A percentile compares a stretch with the other conserved stretches of the same genome.
These are phyloP conservation scores for Lodderomyces jiufengensis DNA, from an alignment of 1,139 yeast species.

Conservation along the genomic window DNA sequence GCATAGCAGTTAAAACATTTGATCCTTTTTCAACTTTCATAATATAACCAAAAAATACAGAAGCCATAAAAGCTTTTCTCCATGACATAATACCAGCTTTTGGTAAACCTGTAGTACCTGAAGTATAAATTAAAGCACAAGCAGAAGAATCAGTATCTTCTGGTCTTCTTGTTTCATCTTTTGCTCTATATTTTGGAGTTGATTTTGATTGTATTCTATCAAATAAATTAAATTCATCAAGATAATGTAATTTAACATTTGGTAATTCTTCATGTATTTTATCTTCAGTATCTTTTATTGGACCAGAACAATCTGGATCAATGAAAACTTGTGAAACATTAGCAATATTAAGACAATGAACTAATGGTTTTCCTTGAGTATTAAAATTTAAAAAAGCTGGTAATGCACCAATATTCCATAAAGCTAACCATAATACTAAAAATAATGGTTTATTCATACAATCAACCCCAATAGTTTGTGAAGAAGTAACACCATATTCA, in stretches of 20 bases:
- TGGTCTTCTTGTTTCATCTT: constrained; percentile 54
- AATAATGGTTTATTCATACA: constrained; percentile 84
- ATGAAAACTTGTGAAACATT: constrained; percentile 63
- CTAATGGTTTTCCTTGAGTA: constrained; percentile 66
- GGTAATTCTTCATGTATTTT: constrained; percentile 43
- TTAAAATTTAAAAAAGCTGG: constrained; percentile 89
- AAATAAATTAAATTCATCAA: constrained; percentile 52
- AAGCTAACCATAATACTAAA: constrained; percentile 74
- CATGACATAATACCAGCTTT: constrained; percentile 94
- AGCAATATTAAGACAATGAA: constrained; percentile 76
- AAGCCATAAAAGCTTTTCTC: constrained; percentile 76
- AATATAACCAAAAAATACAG: constrained; percentile 65
- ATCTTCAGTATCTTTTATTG: constrained; percentile 52
- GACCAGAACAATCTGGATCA: constrained; percentile 64
- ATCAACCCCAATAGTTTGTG: constrained; percentile 72
- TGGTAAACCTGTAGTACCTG: constrained; percentile 95
- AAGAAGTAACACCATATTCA: constrained; percentile 61
- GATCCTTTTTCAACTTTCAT: constrained; percentile 56
- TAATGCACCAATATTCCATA: constrained; percentile 88
- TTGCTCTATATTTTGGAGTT: constrained; percentile 52
- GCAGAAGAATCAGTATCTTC: constrained; percentile 57
- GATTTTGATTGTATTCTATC: constrained; percentile 41
- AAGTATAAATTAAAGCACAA: constrained; percentile 77
- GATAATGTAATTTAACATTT: constrained; percentile 44
- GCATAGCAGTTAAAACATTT: constrained; percentile 87